Evolutionary conservation across 148 eudicot species (phyloP).

Genomic region (Fagopyrum homotropicum): DNA sequence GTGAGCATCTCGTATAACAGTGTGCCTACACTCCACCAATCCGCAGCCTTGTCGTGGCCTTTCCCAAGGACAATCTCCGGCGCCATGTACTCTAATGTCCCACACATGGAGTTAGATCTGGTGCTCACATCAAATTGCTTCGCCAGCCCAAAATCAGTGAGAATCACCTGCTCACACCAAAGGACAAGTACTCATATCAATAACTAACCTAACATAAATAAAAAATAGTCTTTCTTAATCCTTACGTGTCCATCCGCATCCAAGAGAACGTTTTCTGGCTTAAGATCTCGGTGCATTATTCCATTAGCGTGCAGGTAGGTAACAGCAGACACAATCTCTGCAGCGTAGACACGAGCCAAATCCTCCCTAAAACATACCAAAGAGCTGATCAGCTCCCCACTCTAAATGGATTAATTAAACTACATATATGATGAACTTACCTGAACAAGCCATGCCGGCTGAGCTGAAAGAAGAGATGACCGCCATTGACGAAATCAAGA

Average conservation of each 20-base stretch:
- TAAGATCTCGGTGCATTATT: constrained; percentile 53
- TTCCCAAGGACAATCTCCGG: constrained; percentile 51
- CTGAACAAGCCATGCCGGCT: constrained; percentile 36
- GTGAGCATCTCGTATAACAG: constrained; percentile 48
- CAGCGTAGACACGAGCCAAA: constrained; percentile 40
- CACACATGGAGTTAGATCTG: constrained; percentile 43
- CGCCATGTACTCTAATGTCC: constrained; percentile 49
- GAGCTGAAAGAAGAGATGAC: constrained; percentile 49
- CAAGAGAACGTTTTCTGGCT: constrained; percentile 55
- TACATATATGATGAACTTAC: no score
- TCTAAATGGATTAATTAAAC: no score
- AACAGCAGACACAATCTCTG: constrained; percentile 50
- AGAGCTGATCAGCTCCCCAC: no score
- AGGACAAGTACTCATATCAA: background rate
- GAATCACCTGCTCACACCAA: constrained; percentile 22
- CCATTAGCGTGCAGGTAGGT: constrained; percentile 35
- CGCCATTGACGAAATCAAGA: constrained; percentile 52
- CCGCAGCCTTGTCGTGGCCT: constrained; percentile 46
- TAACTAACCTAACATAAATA: background rate
- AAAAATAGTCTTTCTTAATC: background rate
- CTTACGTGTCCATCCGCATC: constrained; percentile 45
- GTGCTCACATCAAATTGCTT: constrained; percentile 35
- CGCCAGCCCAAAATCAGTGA: constrained; percentile 56
- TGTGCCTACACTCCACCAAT: constrained; percentile 58
- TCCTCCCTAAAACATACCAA: constrained; percentile 31